Evolutionary conservation across 108 stramenopile species (phyloP).

Genomic region (Licmophora abbreviata): DNA sequence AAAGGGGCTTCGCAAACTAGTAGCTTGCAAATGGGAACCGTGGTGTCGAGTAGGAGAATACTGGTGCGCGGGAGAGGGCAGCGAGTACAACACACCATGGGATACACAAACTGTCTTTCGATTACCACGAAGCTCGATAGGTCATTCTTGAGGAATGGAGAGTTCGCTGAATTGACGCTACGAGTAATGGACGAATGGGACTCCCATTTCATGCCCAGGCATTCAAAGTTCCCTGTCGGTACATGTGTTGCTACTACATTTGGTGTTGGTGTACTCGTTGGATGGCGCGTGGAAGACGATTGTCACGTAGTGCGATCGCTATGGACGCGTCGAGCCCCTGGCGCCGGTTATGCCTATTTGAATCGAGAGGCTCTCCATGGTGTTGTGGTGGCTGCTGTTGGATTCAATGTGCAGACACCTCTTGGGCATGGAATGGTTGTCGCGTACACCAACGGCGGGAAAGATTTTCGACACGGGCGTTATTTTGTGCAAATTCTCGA

Average conservation of each 20-base stretch:
- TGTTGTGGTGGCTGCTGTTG: conserved; percentile 65
- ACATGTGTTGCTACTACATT: conserved; percentile 75
- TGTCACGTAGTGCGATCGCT: conserved; percentile 73
- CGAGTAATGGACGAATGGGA: conserved; percentile 74
- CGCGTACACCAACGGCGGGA: conserved; percentile 51
- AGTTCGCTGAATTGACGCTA: conserved; percentile 67
- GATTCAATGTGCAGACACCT: conserved; percentile 66
- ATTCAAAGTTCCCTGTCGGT: conserved; percentile 83
- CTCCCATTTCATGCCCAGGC: conserved; percentile 49
- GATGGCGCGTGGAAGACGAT: conserved; percentile 87
- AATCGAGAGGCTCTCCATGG: conserved; percentile 54
- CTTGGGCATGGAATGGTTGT: conserved; percentile 52
- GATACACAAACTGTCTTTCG: conserved; percentile 57
- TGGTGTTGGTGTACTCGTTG: conserved; percentile 80
- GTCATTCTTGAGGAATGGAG: conserved; percentile 62
- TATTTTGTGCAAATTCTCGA: conserved; percentile 45
- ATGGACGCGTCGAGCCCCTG: conserved; percentile 67
- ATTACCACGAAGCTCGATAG: conserved; percentile 70
- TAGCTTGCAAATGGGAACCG: conserved; percentile 74
- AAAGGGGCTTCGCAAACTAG: conserved; percentile 12
- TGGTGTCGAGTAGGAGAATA: conserved; percentile 57
- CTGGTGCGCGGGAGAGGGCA: conserved; percentile 20
- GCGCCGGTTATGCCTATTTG: conserved; percentile 60
- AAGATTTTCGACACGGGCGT: conserved; percentile 39
- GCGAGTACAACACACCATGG: conserved; percentile 5